These are phyloP conservation scores for Dactylellina drechsleri DNA, from an alignment of 2,329 filamentous ascomycete species.

Conservation along the genomic window DNA sequence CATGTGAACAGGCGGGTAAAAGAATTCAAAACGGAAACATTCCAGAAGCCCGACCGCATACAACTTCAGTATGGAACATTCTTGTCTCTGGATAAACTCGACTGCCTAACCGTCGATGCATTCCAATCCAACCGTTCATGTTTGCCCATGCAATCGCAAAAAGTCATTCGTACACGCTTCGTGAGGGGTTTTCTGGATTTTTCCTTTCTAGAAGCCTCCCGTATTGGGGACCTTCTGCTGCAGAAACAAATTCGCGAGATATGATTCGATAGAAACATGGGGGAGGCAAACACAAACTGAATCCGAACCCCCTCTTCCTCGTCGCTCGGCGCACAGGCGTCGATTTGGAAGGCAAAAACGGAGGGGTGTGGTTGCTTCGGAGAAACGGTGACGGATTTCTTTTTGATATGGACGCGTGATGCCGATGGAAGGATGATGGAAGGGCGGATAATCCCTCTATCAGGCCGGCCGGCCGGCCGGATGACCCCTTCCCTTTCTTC, in stretches of 20 bases:
- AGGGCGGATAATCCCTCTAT: conserved; percentile 36
- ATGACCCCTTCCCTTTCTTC: background rate
- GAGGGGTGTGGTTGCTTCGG: conserved; percentile 9
- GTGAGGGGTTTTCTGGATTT: conserved; percentile 15
- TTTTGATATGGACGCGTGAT: conserved; percentile 19
- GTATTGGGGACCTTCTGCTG: conserved; percentile 44
- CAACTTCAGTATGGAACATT: background rate
- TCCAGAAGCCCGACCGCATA: background rate
- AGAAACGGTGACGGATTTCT: conserved; percentile 26
- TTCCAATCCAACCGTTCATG: background rate
- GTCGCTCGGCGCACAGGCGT: conserved; percentile 33
- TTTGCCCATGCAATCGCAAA: conserved; percentile 7
- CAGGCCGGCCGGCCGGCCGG: background rate
- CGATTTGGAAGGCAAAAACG: conserved; percentile 36
- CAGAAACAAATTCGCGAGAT: conserved; percentile 44
- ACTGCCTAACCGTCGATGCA: conserved; percentile 40
- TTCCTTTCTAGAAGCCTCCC: conserved; percentile 45
- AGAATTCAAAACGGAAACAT: conserved; percentile 32
- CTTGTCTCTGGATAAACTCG: conserved; percentile 37
- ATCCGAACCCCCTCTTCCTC: background rate
- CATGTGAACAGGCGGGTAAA: conserved; percentile 42
- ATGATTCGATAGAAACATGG: conserved; percentile 29
- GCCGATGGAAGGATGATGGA: conserved; percentile 29
- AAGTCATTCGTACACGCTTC: conserved; percentile 45
- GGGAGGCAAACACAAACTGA: conserved; percentile 11